These are phyloP conservation scores for Solanum phureja DNA, from an alignment of 257 asterid species.

Conservation along the genomic window DNA sequence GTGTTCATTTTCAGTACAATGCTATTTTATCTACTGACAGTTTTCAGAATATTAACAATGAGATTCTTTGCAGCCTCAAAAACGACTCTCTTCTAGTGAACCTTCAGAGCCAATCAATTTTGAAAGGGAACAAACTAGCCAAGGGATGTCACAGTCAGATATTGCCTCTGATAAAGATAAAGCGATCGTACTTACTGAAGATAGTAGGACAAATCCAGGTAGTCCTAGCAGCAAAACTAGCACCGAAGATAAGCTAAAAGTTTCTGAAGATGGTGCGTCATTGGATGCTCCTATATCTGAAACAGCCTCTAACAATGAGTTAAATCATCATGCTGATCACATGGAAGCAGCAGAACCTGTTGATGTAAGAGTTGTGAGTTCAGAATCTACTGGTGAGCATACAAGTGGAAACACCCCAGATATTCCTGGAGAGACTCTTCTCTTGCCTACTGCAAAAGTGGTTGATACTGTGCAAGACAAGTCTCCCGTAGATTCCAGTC, in stretches of 20 bases:
- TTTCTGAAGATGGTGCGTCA: conserved; percentile 29
- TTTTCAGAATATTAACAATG: conserved; percentile 15
- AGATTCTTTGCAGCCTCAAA: conserved; percentile 39
- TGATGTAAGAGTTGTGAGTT: conserved; percentile 26
- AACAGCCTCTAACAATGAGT: conserved; percentile 29
- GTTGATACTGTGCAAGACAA: conserved; percentile 25
- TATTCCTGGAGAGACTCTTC: conserved; percentile 24
- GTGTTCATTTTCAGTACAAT: background rate
- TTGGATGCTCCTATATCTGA: conserved; percentile 43
- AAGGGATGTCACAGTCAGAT: conserved; percentile 36
- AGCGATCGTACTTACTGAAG: conserved; percentile 18
- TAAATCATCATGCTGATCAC: conserved; percentile 27
- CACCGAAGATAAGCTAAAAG: conserved; percentile 26
- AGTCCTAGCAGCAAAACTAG: conserved; percentile 19
- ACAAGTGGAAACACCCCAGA: conserved; percentile 25
- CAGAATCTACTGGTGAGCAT: conserved; percentile 24
- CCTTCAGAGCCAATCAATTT: conserved; percentile 23
- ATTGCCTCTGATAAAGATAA: conserved; percentile 31
- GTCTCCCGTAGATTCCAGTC: conserved; percentile 36
- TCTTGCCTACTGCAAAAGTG: conserved; percentile 21
- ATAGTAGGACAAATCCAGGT: conserved; percentile 23
- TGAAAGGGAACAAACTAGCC: conserved; percentile 29
- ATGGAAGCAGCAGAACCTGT: conserved; percentile 26
- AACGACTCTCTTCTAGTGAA: conserved; percentile 41
- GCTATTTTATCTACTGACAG: background rate